These are phyloP conservation scores for Falciphora oryzae DNA, from an alignment of 2,329 filamentous ascomycete genomes.

Conservation along the genomic window DNA sequence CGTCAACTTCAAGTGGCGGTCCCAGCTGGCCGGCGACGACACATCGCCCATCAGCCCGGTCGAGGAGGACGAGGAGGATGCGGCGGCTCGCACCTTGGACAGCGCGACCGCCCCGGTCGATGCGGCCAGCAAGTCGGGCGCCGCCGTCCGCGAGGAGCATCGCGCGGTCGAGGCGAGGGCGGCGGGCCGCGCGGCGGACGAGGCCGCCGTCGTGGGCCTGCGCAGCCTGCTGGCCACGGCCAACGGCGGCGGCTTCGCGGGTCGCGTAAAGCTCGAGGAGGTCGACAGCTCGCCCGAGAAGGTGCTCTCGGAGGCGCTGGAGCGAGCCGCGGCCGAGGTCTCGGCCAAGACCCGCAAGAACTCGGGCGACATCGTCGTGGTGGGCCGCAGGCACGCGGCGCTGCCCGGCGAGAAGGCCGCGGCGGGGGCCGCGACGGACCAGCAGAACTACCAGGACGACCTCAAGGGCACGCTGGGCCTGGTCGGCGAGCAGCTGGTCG, in stretches of 20 bases:
- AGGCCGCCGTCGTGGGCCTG: slow-evolving; percentile 21
- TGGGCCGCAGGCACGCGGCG: slow-evolving; percentile 48
- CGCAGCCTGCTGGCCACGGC: neutral
- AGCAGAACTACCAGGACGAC: slow-evolving; percentile 27
- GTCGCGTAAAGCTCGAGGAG: slow-evolving; percentile 42
- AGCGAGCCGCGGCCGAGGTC: slow-evolving; percentile 52
- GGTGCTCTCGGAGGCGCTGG: slow-evolving; percentile 40
- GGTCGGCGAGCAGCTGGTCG: slow-evolving; percentile 55
- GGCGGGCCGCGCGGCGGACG: slow-evolving; percentile 27
- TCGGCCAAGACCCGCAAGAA: slow-evolving; percentile 47
- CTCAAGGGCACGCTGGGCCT: slow-evolving; percentile 50
- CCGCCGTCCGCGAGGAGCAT: slow-evolving; percentile 21
- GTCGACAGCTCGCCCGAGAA: slow-evolving; percentile 35
- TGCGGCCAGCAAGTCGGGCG: slow-evolving; percentile 3
- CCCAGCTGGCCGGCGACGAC: neutral
- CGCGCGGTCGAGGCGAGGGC: slow-evolving; percentile 19
- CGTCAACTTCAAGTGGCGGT: slow-evolving; percentile 45
- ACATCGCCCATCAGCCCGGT: neutral
- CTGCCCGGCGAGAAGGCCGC: slow-evolving; percentile 11
- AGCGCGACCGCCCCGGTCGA: neutral
- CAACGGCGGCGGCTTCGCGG: slow-evolving; percentile 19
- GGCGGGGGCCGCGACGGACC: neutral
- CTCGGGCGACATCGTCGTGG: slow-evolving; percentile 64
- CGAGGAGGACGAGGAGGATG: slow-evolving; percentile 1
- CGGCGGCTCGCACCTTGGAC: neutral